Base-by-base conservation (phyloP, 495 filamentous ascomycete genomes). In the Neurospora sp. region DNA sequence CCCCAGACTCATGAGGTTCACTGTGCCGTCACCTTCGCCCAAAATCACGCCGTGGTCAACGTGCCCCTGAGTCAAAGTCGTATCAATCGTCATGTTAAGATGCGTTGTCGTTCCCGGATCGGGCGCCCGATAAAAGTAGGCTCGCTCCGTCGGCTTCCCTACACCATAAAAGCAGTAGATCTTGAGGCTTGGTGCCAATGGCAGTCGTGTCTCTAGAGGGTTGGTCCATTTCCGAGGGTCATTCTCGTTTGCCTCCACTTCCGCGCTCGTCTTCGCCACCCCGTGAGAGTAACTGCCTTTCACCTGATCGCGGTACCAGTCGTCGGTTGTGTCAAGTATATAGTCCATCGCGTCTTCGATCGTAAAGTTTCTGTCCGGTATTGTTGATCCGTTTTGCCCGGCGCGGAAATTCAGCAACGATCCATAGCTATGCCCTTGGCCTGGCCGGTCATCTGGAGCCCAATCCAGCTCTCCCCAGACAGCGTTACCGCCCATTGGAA, bases 151-250 rank as follows among this genome's bases (percentile, higher is more conserved):
- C 14, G 92, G 90, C 81, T 98, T 98, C 8, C 92, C 93, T 37
- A 97, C 87, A 42, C 93, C 96, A 80, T 99, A 98, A 84, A 99
- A 98, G 82, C 96, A 99, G 80, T 96, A 99, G 22, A 99, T 93
- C 84, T 97, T 98, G 81, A 99, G 87, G 78, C 89, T 92, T 1
- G 96, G 96, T 16, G 96, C 96, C 66, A 91, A 85, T 0, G 96
- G 96, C 0, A 99, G 86, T 9, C 96, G 89, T 1, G 93, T 91
- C 77, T 98, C 96, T 27, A 99, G 88, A 0, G 96, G 96, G 80
- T 99, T 99, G 61, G 97, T 87, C 96, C 96, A 99, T 78, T 95
- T 98, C 46, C 86, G 84, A 5, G 89, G 91, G 73, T 94, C 88
- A 20, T 88, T 83, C 74, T 97, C 93, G 80, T 99, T 99, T 12